Evolutionary conservation across 495 filamentous ascomycete species (phyloP).

Genomic region (Aspergillus cristatus): DNA sequence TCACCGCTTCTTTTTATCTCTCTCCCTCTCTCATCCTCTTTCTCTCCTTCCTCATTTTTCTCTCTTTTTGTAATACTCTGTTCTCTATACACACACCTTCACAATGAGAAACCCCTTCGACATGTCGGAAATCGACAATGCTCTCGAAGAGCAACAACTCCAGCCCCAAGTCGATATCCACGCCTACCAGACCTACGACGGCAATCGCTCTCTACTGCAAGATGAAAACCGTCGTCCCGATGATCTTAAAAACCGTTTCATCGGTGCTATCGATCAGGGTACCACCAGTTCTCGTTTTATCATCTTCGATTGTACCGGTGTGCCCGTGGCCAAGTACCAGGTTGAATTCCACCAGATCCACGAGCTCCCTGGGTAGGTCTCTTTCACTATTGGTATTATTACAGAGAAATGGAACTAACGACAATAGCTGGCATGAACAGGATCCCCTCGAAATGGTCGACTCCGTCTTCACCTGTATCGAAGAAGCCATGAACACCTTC

Average conservation of each 20-base stretch:
- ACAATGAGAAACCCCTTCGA: conserved; percentile 35
- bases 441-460: conserved; percentile 71
- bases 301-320: conserved; percentile 76
- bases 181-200: conserved; percentile 26
- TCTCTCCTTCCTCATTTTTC: conserved; percentile 7
- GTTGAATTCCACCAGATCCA: conserved; percentile 86
- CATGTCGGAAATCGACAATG: conserved; percentile 24
- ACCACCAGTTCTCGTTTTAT: conserved; percentile 91
- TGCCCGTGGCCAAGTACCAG: conserved; percentile 78
- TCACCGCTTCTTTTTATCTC: no score
- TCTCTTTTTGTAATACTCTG: conserved; percentile 7
- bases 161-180: conserved; percentile 19
- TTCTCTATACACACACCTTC: conserved; percentile 4
- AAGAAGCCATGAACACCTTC: conserved; percentile 68
- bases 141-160: conserved; percentile 24
- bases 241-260: conserved; percentile 41
- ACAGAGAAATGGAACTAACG: no score
- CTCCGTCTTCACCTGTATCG: conserved; percentile 79
- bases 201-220: conserved; percentile 34
- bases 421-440: conserved; percentile 93
- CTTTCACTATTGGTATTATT: no score
- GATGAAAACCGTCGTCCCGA: conserved; percentile 24
- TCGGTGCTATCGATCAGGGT: conserved; percentile 80
- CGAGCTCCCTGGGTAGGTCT: conserved; percentile 75
- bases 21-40: conserved; percentile 2